phyloP scores from a whole-genome alignment of 2,329 filamentous ascomycete species.

The Fusarium brevicatenulatum region DNA sequence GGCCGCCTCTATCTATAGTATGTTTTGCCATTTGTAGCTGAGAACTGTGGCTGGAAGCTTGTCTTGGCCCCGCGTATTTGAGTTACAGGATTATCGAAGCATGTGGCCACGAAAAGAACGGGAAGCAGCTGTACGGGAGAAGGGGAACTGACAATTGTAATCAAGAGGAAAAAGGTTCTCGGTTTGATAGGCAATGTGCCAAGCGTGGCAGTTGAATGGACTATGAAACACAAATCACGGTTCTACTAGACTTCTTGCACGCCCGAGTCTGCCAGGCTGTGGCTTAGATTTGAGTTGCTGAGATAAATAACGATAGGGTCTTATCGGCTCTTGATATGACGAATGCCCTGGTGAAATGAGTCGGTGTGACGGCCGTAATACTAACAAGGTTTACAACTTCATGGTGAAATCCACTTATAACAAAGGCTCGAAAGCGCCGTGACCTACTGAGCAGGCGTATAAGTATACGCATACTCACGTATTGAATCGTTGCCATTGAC shows the following conservation, averaged over 20 bases:
- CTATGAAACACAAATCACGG: too few species aligned
- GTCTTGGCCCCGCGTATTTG: not conserved
- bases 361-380: not conserved
- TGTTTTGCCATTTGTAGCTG: not conserved
- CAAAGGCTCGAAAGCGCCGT: too few species aligned
- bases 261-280: not conserved
- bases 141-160: accelerated
- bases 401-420: too few species aligned
- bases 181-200: not conserved
- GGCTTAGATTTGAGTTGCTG: too few species aligned
- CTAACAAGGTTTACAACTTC: not conserved
- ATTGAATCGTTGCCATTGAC: too few species aligned
- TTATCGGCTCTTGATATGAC: accelerated
- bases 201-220: accelerated
- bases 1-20: not conserved
- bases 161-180: not conserved
- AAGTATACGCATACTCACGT: not conserved
- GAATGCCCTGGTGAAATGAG: accelerated
- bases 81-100: not conserved
- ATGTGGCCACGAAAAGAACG: not conserved
- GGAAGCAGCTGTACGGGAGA: not conserved
- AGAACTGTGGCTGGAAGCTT: not conserved
- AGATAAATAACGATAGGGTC: not conserved
- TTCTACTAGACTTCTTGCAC: not conserved
- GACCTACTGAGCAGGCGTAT: not conserved